Percentiles rank a stretch among this genome's conserved stretches.
Conservation (phyloP, 2,329 filamentous ascomycete species). For the Bertia moriformis region DNA sequence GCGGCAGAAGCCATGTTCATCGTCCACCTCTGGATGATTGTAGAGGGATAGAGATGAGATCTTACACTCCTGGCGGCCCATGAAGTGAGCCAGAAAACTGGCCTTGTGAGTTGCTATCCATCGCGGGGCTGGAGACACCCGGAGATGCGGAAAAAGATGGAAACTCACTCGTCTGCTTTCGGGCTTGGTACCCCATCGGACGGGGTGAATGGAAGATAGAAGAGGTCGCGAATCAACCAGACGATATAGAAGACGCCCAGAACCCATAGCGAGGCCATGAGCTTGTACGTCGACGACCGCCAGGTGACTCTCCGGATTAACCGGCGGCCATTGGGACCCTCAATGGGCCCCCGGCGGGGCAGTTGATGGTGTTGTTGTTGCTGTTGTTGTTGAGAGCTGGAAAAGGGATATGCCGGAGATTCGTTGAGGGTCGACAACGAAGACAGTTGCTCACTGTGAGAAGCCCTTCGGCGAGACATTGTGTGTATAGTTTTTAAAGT, state of each 20-base stretch:
- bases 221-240: conserved; percentile 15
- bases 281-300: conserved; percentile 23
- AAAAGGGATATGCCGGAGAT: conserved; percentile 16
- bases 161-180: too few species aligned
- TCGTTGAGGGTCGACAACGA: conserved; percentile 14
- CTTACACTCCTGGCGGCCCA: conserved; percentile 18
- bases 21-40: conserved; percentile 11
- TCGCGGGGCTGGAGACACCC: not conserved
- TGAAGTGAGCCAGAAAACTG: conserved; percentile 12
- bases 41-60: conserved; percentile 18
- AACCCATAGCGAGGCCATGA: conserved; percentile 22
- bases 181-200: conserved; percentile 2
- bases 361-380: conserved; percentile 5
- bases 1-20: not conserved
- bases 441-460: conserved; percentile 16
- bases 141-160: too few species aligned
- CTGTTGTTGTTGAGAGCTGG: conserved; percentile 10
- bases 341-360: conserved; percentile 18
- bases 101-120: not conserved
- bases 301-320: conserved; percentile 22
- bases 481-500: too few species aligned
- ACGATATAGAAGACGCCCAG: conserved; percentile 20
- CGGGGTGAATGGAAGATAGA: conserved; percentile 15
- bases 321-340: conserved; percentile 20
- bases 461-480: conserved; percentile 20